Percentiles rank a stretch among this genome's conserved stretches.
Evolutionary conservation across 257 asterid species (phyloP).

Genomic region (Paraleonurus japonicus): DNA sequence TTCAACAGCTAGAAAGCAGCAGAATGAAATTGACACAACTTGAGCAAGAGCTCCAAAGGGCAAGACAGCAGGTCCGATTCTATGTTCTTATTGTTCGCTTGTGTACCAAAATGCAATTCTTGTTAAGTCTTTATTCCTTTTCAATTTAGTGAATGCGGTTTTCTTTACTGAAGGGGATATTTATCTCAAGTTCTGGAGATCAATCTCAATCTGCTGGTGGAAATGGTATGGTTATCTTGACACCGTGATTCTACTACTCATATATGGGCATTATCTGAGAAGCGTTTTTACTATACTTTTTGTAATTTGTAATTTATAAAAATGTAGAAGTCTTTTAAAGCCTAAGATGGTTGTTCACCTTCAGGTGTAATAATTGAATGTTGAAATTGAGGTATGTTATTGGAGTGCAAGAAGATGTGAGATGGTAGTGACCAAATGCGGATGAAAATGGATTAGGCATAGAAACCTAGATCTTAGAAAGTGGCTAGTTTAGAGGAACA

Average conservation of each 20-base stretch:
- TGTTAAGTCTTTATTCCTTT: slow-evolving; percentile 16
- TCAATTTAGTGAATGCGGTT: slow-evolving; percentile 30
- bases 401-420: no score
- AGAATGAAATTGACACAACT: slow-evolving; percentile 97
- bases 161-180: slow-evolving; percentile 64
- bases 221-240: slow-evolving; percentile 52
- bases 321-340: not conserved
- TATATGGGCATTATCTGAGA: slow-evolving; percentile 1
- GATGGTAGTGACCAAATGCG: no score
- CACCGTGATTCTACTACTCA: slow-evolving; percentile 16
- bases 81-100: slow-evolving; percentile 16
- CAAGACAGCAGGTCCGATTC: slow-evolving; percentile 80
- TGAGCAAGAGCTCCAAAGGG: slow-evolving; percentile 97
- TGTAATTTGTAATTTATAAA: not conserved
- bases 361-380: not conserved
- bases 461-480: no score
- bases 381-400: no score
- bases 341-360: slow-evolving; percentile 4
- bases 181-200: slow-evolving; percentile 84
- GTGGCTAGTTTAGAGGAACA: no score
- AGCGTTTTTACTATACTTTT: not conserved
- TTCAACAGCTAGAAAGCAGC: slow-evolving; percentile 96
- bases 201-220: slow-evolving; percentile 76
- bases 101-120: not conserved
- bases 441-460: no score